These are phyloP conservation scores for Plasmodium knowlesi DNA, from an alignment of 169 alveolate species.

Conservation along the genomic window DNA sequence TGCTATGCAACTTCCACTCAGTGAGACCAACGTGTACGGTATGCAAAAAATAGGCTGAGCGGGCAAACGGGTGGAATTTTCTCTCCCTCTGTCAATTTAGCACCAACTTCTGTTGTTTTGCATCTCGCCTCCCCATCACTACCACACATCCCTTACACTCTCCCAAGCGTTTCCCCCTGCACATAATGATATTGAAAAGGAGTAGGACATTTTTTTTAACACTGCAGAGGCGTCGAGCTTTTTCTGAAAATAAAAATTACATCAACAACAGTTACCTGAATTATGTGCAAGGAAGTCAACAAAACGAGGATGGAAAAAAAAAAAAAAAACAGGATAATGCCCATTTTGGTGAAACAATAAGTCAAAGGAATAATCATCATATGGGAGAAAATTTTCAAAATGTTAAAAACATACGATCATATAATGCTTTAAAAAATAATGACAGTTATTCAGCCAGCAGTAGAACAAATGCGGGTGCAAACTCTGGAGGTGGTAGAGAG, in stretches of 20 bases:
- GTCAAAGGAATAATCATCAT: background rate
- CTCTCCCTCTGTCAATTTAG: background rate
- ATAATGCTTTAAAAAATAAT: background rate
- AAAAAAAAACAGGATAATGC: background rate
- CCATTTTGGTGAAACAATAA: background rate
- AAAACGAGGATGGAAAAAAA: background rate
- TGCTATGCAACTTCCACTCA: background rate
- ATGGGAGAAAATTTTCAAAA: background rate
- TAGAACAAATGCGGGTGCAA: background rate
- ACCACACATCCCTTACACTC: background rate
- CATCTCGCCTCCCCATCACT: background rate
- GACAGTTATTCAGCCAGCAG: background rate
- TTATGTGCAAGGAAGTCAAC: slow-evolving; percentile 34
- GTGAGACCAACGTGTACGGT: background rate
- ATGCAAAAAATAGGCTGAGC: background rate
- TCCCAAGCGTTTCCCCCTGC: background rate
- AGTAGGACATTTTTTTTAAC: slow-evolving; percentile 7
- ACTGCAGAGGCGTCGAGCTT: slow-evolving; percentile 7
- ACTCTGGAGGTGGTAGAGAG: background rate
- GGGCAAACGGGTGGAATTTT: background rate
- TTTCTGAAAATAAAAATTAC: slow-evolving; percentile 25
- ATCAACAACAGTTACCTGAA: slow-evolving; percentile 59
- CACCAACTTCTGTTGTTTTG: background rate
- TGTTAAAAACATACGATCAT: background rate
- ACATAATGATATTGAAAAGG: slow-evolving; percentile 36